These are phyloP conservation scores for Flaveria linearis DNA, from an alignment of 129 eudicot species.

Conservation along the genomic window DNA sequence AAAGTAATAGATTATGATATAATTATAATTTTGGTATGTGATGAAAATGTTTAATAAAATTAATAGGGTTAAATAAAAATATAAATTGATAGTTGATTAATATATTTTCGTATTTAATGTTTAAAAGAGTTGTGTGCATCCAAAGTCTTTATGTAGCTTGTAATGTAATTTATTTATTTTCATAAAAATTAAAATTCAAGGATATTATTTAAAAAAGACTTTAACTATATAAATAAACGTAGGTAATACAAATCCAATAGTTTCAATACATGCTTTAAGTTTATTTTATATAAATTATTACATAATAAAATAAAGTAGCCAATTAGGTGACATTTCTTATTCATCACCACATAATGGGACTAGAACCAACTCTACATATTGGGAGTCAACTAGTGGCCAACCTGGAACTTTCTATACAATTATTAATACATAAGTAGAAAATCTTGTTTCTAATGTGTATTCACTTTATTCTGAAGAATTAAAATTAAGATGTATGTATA, in stretches of 20 bases:
- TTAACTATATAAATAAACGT: neutral
- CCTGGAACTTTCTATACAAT: conserved; percentile 25
- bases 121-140: neutral
- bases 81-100: neutral
- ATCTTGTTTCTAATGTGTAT: too few species aligned
- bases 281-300: neutral
- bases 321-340: neutral
- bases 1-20: too few species aligned
- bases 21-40: too few species aligned
- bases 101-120: too few species aligned
- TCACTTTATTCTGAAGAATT: too few species aligned
- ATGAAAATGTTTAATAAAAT: too few species aligned
- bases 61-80: neutral
- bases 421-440: too few species aligned
- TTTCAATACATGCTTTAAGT: neutral
- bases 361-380: conserved; percentile 22
- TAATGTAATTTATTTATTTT: neutral
- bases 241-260: neutral
- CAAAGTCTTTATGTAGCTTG: neutral
- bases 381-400: conserved; percentile 38
- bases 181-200: neutral
- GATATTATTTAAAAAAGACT: neutral
- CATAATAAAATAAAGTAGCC: neutral
- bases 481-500: too few species aligned
- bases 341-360: conserved; percentile 11